Percentiles rank a stretch among this genome's conserved stretches.
phyloP scores from a whole-genome alignment of 805 yeast genomes.

The Myxozyma neotropica region DNA sequence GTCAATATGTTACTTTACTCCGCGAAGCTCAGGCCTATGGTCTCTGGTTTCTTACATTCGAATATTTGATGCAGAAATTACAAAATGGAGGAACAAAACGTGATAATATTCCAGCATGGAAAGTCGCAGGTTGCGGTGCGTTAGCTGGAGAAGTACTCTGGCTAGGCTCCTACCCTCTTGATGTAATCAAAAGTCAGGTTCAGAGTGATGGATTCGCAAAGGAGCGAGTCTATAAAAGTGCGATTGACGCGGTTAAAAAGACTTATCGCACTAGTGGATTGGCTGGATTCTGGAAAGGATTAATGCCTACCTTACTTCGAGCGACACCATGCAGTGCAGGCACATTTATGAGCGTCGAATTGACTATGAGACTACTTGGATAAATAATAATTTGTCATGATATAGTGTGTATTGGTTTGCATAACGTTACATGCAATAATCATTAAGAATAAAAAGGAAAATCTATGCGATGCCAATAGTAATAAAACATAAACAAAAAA shows the following conservation, averaged over 20 bases:
- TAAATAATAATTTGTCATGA: background rate
- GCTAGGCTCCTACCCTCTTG: conserved; percentile 60
- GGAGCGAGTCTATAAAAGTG: conserved; percentile 60
- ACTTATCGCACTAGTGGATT: conserved; percentile 63
- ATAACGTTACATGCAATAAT: background rate
- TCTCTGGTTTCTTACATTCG: conserved; percentile 71
- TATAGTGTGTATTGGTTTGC: background rate
- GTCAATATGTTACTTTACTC: conserved; percentile 75
- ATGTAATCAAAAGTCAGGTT: conserved; percentile 84
- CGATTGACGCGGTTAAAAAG: conserved; percentile 59
- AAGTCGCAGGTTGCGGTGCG: conserved; percentile 85
- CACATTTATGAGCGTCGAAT: conserved; percentile 90
- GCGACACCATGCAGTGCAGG: conserved; percentile 99
- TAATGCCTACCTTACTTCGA: conserved; percentile 85
- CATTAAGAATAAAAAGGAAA: background rate
- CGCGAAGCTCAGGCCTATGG: conserved; percentile 85
- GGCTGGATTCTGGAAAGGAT: conserved; percentile 84
- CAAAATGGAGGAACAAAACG: conserved; percentile 48
- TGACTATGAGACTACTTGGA: conserved; percentile 65
- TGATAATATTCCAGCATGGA: conserved; percentile 82
- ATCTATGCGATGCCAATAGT: background rate
- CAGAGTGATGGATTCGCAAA: conserved; percentile 72
- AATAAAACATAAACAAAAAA: background rate
- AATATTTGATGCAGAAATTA: conserved; percentile 49
- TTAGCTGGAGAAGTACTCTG: conserved; percentile 68